Evolutionary conservation across 805 yeast genomes (phyloP), one percentile per base, ranked within the genome.

Genomic region (Suhomyces vadensis): DNA sequence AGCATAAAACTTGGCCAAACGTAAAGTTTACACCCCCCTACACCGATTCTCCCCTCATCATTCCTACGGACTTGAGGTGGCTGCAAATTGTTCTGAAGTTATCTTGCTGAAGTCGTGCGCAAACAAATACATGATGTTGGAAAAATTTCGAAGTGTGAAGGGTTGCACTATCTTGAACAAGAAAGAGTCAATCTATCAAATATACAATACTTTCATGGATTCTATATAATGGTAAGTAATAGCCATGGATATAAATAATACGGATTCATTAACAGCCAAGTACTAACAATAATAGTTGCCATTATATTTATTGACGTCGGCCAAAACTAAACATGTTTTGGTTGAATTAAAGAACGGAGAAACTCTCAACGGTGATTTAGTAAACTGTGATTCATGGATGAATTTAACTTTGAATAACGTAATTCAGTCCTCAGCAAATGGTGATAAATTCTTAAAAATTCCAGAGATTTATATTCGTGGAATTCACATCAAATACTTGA

Each of bases 331-430:
- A 58, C 86, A 90, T 29, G 77, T 94, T 57, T 76, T 85, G 58
- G 88, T 94, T 39, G 99, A 92, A 64, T 78, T 94, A 60, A 94
- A 94, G 64, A 83, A 85, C 44, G 97, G 98, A 25, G 97, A 88
- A 57, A 83, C 92, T 7, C 73, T 91, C 39, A 85, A 85, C 57
- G 99, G 99, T 40, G 79, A 78, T 44, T 73, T 94, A 47, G 79
- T 81, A 44, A 86, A 87, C 58, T 89, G 96, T 55, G 99, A 94
- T 63, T 83, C 88, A 31, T 87, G 95, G 90, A 94, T 94, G 99
- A 94, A 94, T 64, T 73, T 94, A 52, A 87, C 96, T 1, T 73
- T 94, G 42, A 75, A 75, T 25, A 83, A 90, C 50, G 97, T 85
- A 11, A 78, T 82, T 38, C 86, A 83, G 58, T 77, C 83, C 11